Percentiles rank a stretch among this genome's conserved stretches.
These are phyloP conservation scores for Tuber melanosporum DNA, from an alignment of 495 filamentous ascomycete species.

Conservation along the genomic window DNA sequence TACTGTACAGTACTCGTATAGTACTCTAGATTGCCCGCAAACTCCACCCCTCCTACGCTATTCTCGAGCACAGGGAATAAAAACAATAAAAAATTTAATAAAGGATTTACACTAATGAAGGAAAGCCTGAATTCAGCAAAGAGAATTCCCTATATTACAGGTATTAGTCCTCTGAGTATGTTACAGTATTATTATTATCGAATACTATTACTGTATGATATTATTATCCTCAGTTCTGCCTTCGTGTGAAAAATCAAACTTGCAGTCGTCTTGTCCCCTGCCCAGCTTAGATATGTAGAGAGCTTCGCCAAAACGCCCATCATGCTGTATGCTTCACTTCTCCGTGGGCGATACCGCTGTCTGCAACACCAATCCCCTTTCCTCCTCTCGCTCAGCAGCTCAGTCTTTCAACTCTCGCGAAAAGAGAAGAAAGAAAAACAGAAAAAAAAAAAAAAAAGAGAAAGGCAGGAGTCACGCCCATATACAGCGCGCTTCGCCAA, in stretches of 20 bases:
- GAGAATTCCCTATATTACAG: too few species aligned
- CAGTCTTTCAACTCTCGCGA: not conserved
- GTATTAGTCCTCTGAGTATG: too few species aligned
- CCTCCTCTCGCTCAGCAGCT: not conserved
- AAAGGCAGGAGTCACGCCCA: not conserved
- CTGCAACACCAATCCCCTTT: not conserved
- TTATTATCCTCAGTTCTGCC: too few species aligned
- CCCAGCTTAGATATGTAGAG: not conserved
- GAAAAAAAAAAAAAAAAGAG: not conserved
- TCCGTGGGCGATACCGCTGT: not conserved
- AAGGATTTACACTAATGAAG: too few species aligned
- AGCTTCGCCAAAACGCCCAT: not conserved
- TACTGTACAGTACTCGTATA: too few species aligned
- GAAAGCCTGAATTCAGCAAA: not conserved
- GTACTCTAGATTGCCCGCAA: too few species aligned
- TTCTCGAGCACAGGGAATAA: too few species aligned
- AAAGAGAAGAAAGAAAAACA: too few species aligned
- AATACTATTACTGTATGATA: too few species aligned
- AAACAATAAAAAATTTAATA: too few species aligned
- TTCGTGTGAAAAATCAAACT: not conserved
- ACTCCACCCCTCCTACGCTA: too few species aligned
- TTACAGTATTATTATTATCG: too few species aligned
- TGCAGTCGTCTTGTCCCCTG: not conserved
- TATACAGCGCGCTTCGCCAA: constrained; percentile 17
- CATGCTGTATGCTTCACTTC: not conserved